These are phyloP conservation scores for Diaporthe sp. DNA, from an alignment of 2,329 filamentous ascomycete species.

Conservation along the genomic window DNA sequence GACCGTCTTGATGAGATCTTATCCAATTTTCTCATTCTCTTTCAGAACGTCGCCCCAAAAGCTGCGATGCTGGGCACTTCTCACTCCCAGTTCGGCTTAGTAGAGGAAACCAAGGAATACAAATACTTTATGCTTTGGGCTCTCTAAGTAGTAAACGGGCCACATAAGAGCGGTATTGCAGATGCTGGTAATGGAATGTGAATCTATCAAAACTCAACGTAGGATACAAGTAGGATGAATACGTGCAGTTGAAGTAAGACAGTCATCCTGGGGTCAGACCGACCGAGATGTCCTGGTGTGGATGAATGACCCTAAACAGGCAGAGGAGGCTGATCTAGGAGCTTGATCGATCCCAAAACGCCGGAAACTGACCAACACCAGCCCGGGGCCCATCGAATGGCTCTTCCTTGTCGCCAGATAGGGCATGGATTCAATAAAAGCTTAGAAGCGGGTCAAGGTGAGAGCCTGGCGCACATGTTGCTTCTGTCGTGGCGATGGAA, in stretches of 20 bases:
- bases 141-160: neutral
- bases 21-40: no score
- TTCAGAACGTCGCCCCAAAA: no score
- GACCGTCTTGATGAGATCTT: no score
- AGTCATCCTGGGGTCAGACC: neutral
- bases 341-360: neutral
- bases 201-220: neutral
- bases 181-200: neutral
- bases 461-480: conserved; percentile 26
- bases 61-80: no score
- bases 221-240: neutral
- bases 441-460: neutral
- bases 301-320: neutral
- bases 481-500: conserved; percentile 37
- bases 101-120: no score
- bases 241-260: neutral
- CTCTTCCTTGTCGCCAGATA: neutral
- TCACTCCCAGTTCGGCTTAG: no score
- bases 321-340: neutral
- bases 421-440: neutral
- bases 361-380: neutral
- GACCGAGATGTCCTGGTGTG: neutral
- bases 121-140: neutral
- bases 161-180: neutral
- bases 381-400: no score